Base-by-base conservation (phyloP, 2,329 filamentous ascomycete species). In the Colletotrichum sp. region DNA sequence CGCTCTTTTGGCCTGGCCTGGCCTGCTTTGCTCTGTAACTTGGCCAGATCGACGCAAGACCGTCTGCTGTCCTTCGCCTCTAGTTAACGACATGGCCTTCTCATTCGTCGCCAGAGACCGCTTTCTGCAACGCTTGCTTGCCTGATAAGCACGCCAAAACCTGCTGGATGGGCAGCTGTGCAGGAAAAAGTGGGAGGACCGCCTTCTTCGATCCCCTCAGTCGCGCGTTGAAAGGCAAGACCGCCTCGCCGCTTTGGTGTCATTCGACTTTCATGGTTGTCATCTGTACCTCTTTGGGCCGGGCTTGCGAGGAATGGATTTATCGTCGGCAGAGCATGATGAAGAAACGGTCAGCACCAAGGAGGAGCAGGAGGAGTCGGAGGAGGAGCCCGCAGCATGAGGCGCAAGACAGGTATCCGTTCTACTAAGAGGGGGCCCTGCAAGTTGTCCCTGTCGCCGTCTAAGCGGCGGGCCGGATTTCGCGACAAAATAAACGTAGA, bases 181-280 rank as follows among this genome's bases (percentile, higher is more conserved):
- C 73, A 75, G 73, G 48, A 72, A 72, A 73, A 73, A 73, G 71
- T 77, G 75, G 76, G 75, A 77, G 71, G 71, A 30, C 67, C 16
- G 15, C 65, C 18, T 60, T 70, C 24, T 62, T 24, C 18, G 30
- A 24, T 30, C 48, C 66, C 48, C 72, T 67, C 52, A 52, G 48
- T 71, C 67, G 67, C 67, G 24, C 52, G 26, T 30, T 32, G 65
- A 59, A 52, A 52, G 44, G 32, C 66, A 39, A 59, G 32, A 60
- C 39, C 44, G 18, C 18, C 32, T 68, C 65, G 65, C 44, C 65
- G 30, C 24, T 22, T 39, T 66, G 26, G 34, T 32, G 16, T 52
- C 62, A 44, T 66, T 63, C 68, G 62, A 39, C 16, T 34, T 30
- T 30, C 55, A 52, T 34, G 32, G 32, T 13, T n/a, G 16, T 36